Percentiles rank a stretch among this genome's conserved stretches.
Conservation (phyloP, 2,329 filamentous ascomycete species). For the Chaetomiaceae sp. region DNA sequence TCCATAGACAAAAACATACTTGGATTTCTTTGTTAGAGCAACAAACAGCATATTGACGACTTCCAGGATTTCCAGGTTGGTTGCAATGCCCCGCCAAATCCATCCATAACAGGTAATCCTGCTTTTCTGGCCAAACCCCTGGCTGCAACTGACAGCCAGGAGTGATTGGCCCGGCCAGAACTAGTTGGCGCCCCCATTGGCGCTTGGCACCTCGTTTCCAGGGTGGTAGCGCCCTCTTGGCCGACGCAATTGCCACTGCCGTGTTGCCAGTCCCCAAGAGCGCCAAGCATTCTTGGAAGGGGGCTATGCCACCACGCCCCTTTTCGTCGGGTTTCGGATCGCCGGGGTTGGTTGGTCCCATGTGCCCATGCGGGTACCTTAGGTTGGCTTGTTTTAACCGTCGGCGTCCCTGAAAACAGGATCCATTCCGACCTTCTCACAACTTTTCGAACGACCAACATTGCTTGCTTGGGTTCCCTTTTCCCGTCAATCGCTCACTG, state of each 20-base stretch:
- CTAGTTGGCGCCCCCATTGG: not conserved
- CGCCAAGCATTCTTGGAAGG: conserved; percentile 12
- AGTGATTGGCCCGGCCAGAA: not conserved
- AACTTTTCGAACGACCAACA: conserved; percentile 9
- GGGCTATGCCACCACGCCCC: conserved; percentile 21
- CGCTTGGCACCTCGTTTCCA: conserved; percentile 7
- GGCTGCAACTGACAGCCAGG: too few species aligned
- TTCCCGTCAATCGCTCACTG: conserved; percentile 20
- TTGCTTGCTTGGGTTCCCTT: conserved; percentile 5
- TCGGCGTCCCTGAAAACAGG: conserved; percentile 9
- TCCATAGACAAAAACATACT: too few species aligned
- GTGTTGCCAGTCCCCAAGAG: not conserved
- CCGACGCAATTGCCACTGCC: conserved; percentile 7
- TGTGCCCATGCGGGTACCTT: too few species aligned
- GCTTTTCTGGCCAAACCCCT: too few species aligned
- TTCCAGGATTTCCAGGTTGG: too few species aligned
- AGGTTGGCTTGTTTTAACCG: conserved; percentile 9
- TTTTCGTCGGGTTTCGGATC: conserved; percentile 12
- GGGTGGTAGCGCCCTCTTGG: conserved; percentile 4
- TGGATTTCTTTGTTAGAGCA: too few species aligned
- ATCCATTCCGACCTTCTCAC: conserved; percentile 4
- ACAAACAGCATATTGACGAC: too few species aligned
- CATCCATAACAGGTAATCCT: too few species aligned
- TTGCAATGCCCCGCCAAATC: too few species aligned
- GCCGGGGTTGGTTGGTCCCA: too few species aligned